A percentile compares a stretch with the other conserved stretches of the same genome.
Evolutionary conservation across 2,329 filamentous ascomycete genomes (phyloP).

Genomic region (Emmonsia crescens): DNA sequence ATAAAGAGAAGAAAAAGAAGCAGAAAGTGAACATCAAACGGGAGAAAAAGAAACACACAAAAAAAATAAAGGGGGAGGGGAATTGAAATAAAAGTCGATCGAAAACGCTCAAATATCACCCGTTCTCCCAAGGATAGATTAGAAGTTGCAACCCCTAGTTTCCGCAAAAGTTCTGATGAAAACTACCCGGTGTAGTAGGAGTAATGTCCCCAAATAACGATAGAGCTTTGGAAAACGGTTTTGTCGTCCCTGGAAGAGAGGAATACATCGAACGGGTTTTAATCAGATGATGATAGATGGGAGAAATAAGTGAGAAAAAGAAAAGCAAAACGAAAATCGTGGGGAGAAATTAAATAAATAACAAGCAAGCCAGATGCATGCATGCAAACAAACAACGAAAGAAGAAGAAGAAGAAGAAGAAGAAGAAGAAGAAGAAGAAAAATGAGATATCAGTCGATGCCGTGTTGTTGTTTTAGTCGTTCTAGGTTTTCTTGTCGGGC

Average conservation of each 20-base stretch:
- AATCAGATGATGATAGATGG: not conserved
- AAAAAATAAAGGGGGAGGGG: not conserved
- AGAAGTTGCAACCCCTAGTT: not conserved
- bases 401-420: slow-evolving; percentile 15
- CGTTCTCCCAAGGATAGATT: not conserved
- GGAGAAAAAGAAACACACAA: not conserved
- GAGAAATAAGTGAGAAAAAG: not conserved
- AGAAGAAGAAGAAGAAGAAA: not conserved
- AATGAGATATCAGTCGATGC: slow-evolving; percentile 69
- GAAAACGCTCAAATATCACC: not conserved
- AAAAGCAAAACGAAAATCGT: not conserved
- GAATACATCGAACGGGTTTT: not conserved
- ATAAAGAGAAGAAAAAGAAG: not conserved
- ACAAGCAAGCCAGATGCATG: slow-evolving; percentile 19
- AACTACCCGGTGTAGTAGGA: not conserved
- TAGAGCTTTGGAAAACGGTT: not conserved
- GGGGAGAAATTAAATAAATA: not conserved
- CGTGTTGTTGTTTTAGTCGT: slow-evolving; percentile 93
- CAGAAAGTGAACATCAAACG: not conserved
- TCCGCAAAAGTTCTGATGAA: not conserved
- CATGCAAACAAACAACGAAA: slow-evolving; percentile 23
- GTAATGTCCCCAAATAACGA: not conserved
- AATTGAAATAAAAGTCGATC: not conserved
- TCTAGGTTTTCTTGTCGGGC: slow-evolving; percentile 94
- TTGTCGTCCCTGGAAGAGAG: not conserved